These are phyloP conservation scores for Cryphonectria parasitica DNA, from an alignment of 2,329 filamentous ascomycete genomes.

Conservation along the genomic window DNA sequence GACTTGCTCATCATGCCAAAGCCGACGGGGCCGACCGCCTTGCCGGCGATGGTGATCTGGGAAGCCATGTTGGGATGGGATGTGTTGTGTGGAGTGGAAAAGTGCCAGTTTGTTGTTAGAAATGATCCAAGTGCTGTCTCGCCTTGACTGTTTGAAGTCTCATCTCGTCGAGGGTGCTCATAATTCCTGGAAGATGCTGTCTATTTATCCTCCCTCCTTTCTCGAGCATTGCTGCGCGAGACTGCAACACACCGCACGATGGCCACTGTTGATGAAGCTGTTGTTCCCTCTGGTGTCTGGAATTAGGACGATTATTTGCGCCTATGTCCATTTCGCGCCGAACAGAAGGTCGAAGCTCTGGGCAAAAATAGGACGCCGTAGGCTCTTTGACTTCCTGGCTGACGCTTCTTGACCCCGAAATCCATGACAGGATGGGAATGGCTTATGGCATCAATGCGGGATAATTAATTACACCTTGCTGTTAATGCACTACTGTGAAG, in stretches of 20 bases:
- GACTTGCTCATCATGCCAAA: constrained; percentile 44
- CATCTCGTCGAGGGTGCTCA: neutral
- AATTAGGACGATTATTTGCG: neutral
- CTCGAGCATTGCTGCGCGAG: neutral
- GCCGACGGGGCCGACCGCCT: constrained; percentile 25
- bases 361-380: neutral
- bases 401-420: neutral
- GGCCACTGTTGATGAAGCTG: neutral
- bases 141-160: neutral
- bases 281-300: neutral
- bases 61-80: neutral
- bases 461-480: neutral
- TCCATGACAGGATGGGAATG: neutral
- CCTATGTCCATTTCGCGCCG: neutral
- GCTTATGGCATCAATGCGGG: neutral
- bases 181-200: neutral
- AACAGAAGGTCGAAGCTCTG: neutral
- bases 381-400: neutral
- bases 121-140: neutral
- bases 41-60: constrained; percentile 18
- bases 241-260: neutral
- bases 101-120: neutral
- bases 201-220: neutral
- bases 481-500: neutral
- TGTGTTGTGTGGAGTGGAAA: neutral